A percentile compares a stretch with the other conserved stretches of the same genome.
phyloP scores from a whole-genome alignment of 2,329 filamentous ascomycete genomes.

The Epichloe bromicola region DNA sequence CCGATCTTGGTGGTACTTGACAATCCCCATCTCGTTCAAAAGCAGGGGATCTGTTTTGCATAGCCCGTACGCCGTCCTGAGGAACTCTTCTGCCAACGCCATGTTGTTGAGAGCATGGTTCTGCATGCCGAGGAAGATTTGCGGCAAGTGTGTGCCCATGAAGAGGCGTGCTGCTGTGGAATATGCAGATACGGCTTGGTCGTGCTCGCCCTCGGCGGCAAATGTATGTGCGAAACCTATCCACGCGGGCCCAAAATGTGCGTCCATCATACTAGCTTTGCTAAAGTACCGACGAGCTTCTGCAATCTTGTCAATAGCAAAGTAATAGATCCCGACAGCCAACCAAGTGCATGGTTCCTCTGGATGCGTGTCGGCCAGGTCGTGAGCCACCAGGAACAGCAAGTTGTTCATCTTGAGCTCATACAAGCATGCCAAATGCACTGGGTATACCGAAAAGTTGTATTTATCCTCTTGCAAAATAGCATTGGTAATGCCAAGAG shows the following conservation, averaged over 20 bases:
- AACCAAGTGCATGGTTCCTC: conserved; percentile 88
- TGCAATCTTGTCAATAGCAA: conserved; percentile 75
- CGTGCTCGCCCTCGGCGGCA: conserved; percentile 91
- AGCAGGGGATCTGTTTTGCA: conserved; percentile 80
- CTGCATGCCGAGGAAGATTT: conserved; percentile 96
- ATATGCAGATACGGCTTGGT: conserved; percentile 96
- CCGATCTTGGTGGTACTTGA: conserved; percentile 84
- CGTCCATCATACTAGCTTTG: conserved; percentile 94
- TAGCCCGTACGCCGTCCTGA: conserved; percentile 74
- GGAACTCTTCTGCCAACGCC: conserved; percentile 83
- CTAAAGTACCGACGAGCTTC: conserved; percentile 94
- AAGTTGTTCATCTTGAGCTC: conserved; percentile 79
- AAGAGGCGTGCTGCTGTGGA: conserved; percentile 89
- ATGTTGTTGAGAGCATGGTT: conserved; percentile 94
- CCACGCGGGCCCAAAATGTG: conserved; percentile 94
- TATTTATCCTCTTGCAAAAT: conserved; percentile 77
- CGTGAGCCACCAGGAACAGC: conserved; percentile 83
- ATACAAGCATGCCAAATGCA: conserved; percentile 83
- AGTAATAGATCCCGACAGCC: conserved; percentile 90
- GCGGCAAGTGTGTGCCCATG: conserved; percentile 90
- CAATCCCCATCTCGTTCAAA: conserved; percentile 89
- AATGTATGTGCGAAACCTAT: conserved; percentile 98
- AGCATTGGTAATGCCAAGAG: conserved; percentile 68
- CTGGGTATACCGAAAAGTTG: conserved; percentile 77
- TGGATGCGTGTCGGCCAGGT: conserved; percentile 81